Percentiles rank a stretch among this genome's conserved stretches.
Evolutionary conservation across 73 alveolate genomes (phyloP).

Genomic region (Effrenium voratum): DNA sequence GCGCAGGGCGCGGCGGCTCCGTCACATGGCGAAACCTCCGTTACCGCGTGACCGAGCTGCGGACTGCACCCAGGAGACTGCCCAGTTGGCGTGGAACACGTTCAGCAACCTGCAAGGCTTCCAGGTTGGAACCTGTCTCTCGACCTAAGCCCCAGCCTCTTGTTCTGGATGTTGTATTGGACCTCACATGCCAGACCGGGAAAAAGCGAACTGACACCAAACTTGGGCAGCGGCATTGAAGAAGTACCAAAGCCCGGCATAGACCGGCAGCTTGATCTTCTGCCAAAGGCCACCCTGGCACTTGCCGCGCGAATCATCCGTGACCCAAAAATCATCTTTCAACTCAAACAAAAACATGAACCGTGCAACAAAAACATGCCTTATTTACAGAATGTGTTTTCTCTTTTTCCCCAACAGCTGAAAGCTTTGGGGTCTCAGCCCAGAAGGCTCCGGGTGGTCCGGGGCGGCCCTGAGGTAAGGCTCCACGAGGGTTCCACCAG

Average conservation of each 20-base stretch:
- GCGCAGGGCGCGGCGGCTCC: not conserved
- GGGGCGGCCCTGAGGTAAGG: too few relatives aligned
- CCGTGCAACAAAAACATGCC: too few relatives aligned
- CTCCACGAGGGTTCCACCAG: too few relatives aligned
- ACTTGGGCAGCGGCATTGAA: slow-evolving; percentile 41
- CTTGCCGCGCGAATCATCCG: too few relatives aligned
- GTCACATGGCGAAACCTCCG: not conserved
- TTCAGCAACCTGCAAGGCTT: slow-evolving; percentile 41
- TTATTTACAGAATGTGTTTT: too few relatives aligned
- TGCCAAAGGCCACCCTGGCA: slow-evolving; percentile 80
- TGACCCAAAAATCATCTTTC: too few relatives aligned
- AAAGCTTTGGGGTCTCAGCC: too few relatives aligned
- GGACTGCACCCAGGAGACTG: slow-evolving; percentile 83
- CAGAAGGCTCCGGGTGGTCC: too few relatives aligned
- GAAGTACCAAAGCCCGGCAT: slow-evolving; percentile 93
- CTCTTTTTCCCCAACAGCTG: too few relatives aligned
- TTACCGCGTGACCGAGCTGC: not conserved
- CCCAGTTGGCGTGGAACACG: slow-evolving; percentile 89
- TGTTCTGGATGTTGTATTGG: slow-evolving; percentile 92
- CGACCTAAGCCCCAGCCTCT: slow-evolving; percentile 71
- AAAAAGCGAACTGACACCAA: not conserved
- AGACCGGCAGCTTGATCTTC: slow-evolving; percentile 88
- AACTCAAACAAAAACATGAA: too few relatives aligned
- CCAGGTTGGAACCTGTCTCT: too few relatives aligned
- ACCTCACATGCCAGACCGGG: slow-evolving; percentile 7